phyloP scores from a whole-genome alignment of 2,329 filamentous ascomycete genomes.

The Xylaria hypoxylon region DNA sequence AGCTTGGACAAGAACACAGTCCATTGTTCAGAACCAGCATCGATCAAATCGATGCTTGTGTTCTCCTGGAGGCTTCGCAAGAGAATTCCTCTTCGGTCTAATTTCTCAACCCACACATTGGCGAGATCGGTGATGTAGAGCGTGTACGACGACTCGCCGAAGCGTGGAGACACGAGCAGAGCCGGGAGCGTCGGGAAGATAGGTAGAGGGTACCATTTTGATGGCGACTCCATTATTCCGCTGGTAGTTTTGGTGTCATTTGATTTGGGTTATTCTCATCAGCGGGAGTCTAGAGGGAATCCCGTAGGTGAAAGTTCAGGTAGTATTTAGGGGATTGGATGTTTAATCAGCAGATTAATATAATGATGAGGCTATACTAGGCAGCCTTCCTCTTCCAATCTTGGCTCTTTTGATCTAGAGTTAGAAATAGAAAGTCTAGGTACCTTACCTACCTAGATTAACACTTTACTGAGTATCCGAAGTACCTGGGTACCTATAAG shows the following conservation, averaged over 20 bases:
- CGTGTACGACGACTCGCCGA: constrained; percentile 68
- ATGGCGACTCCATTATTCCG: constrained; percentile 41
- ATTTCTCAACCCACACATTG: constrained; percentile 76
- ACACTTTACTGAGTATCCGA: too few relatives aligned
- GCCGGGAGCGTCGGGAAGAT: constrained; percentile 62
- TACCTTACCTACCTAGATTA: too few relatives aligned
- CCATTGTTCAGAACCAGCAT: constrained; percentile 73
- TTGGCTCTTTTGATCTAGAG: constrained; percentile 6
- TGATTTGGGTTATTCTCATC: not conserved
- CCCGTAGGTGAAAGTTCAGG: not conserved
- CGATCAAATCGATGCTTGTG: constrained; percentile 79
- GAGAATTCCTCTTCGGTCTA: constrained; percentile 72
- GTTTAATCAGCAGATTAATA: constrained; percentile 1
- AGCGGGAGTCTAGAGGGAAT: not conserved
- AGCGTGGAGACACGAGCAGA: constrained; percentile 71
- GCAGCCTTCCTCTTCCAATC: constrained; percentile 5
- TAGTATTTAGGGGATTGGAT: not conserved
- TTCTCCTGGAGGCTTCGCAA: constrained; percentile 70
- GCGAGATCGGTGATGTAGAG: constrained; percentile 78
- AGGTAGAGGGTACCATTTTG: constrained; percentile 63
- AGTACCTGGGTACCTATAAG: too few relatives aligned
- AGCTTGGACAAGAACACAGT: constrained; percentile 74
- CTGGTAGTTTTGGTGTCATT: not conserved
- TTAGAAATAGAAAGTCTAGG: not conserved
- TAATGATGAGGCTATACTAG: constrained; percentile 9